These are phyloP conservation scores for Xylaria sp. DNA, from an alignment of 2,329 filamentous ascomycete genomes.

Conservation along the genomic window DNA sequence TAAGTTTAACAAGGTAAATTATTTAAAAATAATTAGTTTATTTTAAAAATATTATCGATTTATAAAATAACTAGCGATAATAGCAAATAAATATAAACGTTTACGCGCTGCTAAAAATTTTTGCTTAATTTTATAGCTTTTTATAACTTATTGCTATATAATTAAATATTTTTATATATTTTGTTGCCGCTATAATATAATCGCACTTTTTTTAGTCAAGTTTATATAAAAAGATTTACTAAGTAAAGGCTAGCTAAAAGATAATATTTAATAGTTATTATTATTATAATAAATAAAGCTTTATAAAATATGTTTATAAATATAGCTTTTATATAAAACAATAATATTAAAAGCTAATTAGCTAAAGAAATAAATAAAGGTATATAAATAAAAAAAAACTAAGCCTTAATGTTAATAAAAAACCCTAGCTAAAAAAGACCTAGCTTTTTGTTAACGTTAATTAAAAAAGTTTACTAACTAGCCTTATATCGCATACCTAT, in stretches of 20 bases:
- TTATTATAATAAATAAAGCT: background rate
- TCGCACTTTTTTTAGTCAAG: background rate
- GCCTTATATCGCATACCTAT: background rate
- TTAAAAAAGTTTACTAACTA: background rate
- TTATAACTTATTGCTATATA: background rate
- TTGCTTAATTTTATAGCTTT: background rate
- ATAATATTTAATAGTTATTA: background rate
- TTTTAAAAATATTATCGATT: background rate
- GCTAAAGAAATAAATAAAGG: background rate
- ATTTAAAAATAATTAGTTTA: background rate
- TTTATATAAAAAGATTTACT: background rate
- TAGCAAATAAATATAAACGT: background rate
- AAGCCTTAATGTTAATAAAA: background rate
- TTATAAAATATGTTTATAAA: conserved; percentile 1
- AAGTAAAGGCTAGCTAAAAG: background rate
- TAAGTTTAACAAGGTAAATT: background rate
- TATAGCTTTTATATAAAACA: background rate
- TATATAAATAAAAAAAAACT: background rate
- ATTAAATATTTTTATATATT: background rate
- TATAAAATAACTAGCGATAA: background rate
- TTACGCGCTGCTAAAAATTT: background rate
- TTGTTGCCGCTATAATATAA: background rate
- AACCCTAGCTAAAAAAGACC: background rate
- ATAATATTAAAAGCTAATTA: background rate
- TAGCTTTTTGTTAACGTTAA: conserved; percentile 1